Conservation (phyloP, 257 asterid genomes). For the Penstemon davidsonii region DNA sequence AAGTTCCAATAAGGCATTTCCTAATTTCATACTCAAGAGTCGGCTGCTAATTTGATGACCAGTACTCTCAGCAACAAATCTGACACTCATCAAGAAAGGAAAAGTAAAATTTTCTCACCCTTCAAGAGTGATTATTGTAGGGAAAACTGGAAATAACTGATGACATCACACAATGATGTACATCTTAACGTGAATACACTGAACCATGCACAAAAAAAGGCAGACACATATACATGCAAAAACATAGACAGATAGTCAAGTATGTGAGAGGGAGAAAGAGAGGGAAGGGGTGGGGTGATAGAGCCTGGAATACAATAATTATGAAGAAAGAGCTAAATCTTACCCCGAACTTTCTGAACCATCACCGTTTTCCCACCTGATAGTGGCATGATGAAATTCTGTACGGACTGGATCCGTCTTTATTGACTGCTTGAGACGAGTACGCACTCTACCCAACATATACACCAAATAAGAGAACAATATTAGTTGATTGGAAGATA, state of each 20-base stretch:
- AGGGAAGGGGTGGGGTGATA: background rate
- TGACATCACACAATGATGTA: constrained; percentile 14
- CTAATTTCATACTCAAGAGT: constrained; percentile 90
- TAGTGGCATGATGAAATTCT: constrained; percentile 79
- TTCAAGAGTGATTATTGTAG: constrained; percentile 22
- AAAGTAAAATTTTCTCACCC: constrained; percentile 10
- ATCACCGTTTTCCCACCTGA: constrained; percentile 64
- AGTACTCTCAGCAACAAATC: constrained; percentile 93
- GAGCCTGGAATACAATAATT: background rate
- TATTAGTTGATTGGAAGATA: constrained; percentile 26
- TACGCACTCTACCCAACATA: constrained; percentile 65
- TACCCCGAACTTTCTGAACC: constrained; percentile 70
- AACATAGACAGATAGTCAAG: background rate
- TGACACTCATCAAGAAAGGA: constrained; percentile 32
- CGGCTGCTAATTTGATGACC: constrained; percentile 92
- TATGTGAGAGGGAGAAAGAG: background rate
- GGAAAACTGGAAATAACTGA: constrained; percentile 17
- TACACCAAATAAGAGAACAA: constrained; percentile 21
- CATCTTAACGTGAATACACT: background rate
- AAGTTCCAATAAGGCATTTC: constrained; percentile 81
- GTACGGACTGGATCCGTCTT: constrained; percentile 76
- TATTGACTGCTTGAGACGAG: constrained; percentile 75
- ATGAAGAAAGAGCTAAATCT: constrained; percentile 29
- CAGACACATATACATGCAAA: background rate
- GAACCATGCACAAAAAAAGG: background rate